Percentiles rank a stretch among this genome's conserved stretches.
Evolutionary conservation across 2,329 filamentous ascomycete species (phyloP).

Genomic region (Pseudogymnoascus sp.): DNA sequence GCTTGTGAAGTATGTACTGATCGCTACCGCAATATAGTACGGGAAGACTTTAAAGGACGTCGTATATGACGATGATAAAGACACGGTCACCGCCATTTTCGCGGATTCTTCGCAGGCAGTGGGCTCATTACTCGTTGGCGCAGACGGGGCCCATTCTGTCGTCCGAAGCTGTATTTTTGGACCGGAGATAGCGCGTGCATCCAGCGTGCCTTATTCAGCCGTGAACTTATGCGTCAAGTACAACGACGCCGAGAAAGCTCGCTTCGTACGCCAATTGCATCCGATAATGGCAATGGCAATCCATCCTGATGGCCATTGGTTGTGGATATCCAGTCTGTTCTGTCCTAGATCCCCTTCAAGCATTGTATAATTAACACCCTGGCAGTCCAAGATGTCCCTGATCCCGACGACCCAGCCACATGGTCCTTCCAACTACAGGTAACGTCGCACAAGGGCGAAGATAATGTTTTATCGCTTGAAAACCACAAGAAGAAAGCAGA

Average conservation of each 20-base stretch:
- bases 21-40: neutral
- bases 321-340: conserved; percentile 7
- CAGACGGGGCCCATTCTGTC: conserved; percentile 28
- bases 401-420: conserved; percentile 17
- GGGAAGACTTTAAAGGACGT: conserved; percentile 31
- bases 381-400: conserved; percentile 13
- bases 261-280: neutral
- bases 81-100: conserved; percentile 26
- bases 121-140: conserved; percentile 27
- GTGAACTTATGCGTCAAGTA: conserved; percentile 1
- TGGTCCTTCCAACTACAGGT: conserved; percentile 23
- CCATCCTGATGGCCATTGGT: neutral
- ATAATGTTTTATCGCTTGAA: neutral
- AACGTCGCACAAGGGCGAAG: conserved; percentile 16
- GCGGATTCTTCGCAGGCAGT: conserved; percentile 24
- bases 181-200: neutral
- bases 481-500: conserved; percentile 17
- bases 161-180: conserved; percentile 18
- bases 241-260: neutral
- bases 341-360: neutral
- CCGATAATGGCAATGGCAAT: neutral
- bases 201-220: neutral
- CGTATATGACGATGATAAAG: conserved; percentile 21
- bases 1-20: neutral
- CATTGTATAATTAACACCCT: conserved; percentile 3